A percentile compares a stretch with the other conserved stretches of the same genome.
phyloP scores from a whole-genome alignment of 2,329 filamentous ascomycete genomes.

The Fusarium multiceps region DNA sequence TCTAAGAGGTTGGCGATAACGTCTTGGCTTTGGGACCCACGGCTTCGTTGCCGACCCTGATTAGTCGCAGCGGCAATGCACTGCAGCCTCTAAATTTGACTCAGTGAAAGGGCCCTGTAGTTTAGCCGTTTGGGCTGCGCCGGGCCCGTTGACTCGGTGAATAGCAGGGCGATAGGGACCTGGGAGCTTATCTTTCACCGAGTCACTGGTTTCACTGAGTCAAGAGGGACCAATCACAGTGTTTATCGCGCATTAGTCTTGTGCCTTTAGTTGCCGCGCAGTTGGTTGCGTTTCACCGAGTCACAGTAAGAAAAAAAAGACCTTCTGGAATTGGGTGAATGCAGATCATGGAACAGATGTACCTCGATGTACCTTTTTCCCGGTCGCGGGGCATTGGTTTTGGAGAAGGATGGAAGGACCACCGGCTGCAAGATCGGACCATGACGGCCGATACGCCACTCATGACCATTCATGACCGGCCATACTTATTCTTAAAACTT shows the following conservation, averaged over 20 bases:
- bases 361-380: constrained; percentile 32
- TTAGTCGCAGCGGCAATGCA: constrained; percentile 4
- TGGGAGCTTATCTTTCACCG: constrained; percentile 31
- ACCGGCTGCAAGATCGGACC: constrained; percentile 37
- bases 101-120: constrained; percentile 27
- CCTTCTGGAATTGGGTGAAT: constrained; percentile 3
- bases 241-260: constrained; percentile 18
- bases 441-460: constrained; percentile 40
- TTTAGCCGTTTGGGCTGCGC: background rate
- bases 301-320: constrained; percentile 1
- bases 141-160: constrained; percentile 27
- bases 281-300: constrained; percentile 18
- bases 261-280: constrained; percentile 23
- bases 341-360: constrained; percentile 5
- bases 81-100: constrained; percentile 10
- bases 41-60: constrained; percentile 27
- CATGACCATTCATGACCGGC: background rate
- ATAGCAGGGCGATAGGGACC: constrained; percentile 10
- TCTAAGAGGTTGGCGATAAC: constrained; percentile 13
- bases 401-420: background rate
- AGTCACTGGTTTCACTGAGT: constrained; percentile 40
- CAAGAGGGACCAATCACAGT: constrained; percentile 19
- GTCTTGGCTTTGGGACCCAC: constrained; percentile 5
- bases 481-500: constrained; percentile 36
- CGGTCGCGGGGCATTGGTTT: constrained; percentile 7